Percentiles rank a stretch among this genome's conserved stretches.
phyloP scores from a whole-genome alignment of 768 basidiomycete species.

The Auricularia sp. region DNA sequence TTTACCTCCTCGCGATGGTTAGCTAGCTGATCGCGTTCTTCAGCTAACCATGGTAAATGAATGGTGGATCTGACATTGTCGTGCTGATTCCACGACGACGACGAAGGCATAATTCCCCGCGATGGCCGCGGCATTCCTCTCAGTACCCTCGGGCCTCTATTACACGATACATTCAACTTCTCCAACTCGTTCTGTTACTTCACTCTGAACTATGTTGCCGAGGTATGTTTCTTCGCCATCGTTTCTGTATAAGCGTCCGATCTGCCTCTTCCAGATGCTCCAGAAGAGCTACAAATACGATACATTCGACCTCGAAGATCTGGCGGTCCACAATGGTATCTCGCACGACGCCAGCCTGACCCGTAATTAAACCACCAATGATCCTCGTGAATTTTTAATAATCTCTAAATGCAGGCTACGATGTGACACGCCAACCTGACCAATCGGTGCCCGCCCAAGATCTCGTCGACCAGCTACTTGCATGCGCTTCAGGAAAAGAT shows the following conservation, averaged over 20 bases:
- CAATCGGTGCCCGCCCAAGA: conserved; percentile 37
- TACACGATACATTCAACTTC: neutral
- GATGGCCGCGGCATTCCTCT: neutral
- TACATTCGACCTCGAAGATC: conserved; percentile 12
- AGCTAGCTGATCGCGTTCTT: neutral
- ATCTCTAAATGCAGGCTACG: neutral
- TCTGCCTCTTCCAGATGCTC: neutral
- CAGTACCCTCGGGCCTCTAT: neutral
- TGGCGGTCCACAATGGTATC: neutral
- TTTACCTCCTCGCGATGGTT: neutral
- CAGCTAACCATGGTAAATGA: neutral
- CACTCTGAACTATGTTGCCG: neutral
- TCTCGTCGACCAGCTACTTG: conserved; percentile 47
- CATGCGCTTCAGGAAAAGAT: conserved; percentile 49
- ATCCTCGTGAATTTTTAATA: neutral
- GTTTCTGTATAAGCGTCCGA: neutral
- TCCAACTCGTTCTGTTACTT: neutral
- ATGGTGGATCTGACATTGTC: neutral
- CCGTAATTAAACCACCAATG: neutral
- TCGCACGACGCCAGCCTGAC: neutral
- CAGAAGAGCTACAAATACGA: conserved; percentile 39
- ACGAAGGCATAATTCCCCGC: neutral
- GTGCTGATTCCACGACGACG: neutral
- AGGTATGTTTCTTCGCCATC: neutral
- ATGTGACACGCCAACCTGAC: conserved; percentile 25